Base-by-base conservation (phyloP, 2,329 filamentous ascomycete genomes). In the Paecilomyces dactylethromorphus region DNA sequence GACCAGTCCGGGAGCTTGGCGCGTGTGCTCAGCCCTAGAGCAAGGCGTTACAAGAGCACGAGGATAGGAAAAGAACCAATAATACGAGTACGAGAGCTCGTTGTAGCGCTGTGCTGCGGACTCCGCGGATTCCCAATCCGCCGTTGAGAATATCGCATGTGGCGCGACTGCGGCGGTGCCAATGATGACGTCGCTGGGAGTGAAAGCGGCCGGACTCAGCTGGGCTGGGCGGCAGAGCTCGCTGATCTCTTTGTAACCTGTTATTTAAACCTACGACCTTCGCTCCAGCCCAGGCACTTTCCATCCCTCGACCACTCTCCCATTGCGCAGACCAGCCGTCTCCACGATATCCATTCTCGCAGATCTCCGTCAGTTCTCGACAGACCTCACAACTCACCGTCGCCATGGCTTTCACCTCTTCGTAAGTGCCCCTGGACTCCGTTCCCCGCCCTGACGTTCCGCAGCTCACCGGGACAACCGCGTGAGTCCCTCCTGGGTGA, bases 371-470 rank as follows among this genome's bases (percentile, higher is more conserved):
- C 39, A 45, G 39, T 15, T 10, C 3, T 8, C 18, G 7, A 8
- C 39, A 45, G 39, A 18, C 39, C n/a, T 45, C 39, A n/a, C 18
- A n/a, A 21, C 39, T 29, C 39, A 53, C 60, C 68, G 57, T 64
- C 78, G 79, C 59, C 70, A 86, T 79, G 77, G 72, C 77, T 75
- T 78, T 79, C 74, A 79, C 77, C 65, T 76, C 77, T 63, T 79
- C 77, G 77, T 79, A 75, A 78, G 77, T 78, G 56, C 29, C 35
- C 53, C 61, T 61, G 58, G 53, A 55, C 60, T 33, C 54, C 54
- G 35, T 31, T 39, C 18, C 24, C 35, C 33, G 26, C 22, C 59
- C 59, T 56, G 55, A 49, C 33, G 33, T 24, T 58, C 50, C 53
- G 21, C 33, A 45, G 10, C 10, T 53, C 29, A n/a, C 52, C 39